Conservation (phyloP, 176 grass and related monocot genomes). For the Elaeis guineensis region DNA sequence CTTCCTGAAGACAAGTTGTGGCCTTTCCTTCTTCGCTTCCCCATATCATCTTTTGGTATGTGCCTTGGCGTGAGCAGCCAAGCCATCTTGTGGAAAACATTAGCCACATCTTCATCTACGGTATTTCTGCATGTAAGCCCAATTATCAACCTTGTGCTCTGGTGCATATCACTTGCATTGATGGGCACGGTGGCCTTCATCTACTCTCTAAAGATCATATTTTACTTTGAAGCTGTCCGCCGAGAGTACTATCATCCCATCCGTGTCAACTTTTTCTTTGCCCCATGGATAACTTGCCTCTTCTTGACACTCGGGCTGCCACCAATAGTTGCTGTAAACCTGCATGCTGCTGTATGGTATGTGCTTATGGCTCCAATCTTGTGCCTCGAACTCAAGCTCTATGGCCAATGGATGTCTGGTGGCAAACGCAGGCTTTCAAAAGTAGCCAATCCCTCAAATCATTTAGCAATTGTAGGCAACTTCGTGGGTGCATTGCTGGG, state of each 20-base stretch:
- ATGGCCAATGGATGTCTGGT: slow-evolving; percentile 95
- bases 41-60: slow-evolving; percentile 75
- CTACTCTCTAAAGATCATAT: slow-evolving; percentile 57
- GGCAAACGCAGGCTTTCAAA: slow-evolving; percentile 64
- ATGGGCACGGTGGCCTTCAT: slow-evolving; percentile 33
- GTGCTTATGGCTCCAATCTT: slow-evolving; percentile 74
- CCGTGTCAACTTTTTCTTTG: slow-evolving; percentile 96
- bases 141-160: slow-evolving; percentile 64
- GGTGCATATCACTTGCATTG: slow-evolving; percentile 56
- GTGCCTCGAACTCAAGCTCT: slow-evolving; percentile 88
- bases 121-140: slow-evolving; percentile 64
- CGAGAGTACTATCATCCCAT: slow-evolving; percentile 93
- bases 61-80: slow-evolving; percentile 86
- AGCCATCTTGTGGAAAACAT: slow-evolving; percentile 78
- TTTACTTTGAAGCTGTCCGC: slow-evolving; percentile 78
- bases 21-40: slow-evolving; percentile 97
- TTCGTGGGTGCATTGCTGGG: slow-evolving; percentile 90
- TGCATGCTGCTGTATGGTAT: slow-evolving; percentile 63
- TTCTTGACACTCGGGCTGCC: slow-evolving; percentile 80
- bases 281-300: slow-evolving; percentile 85
- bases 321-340: slow-evolving; percentile 13
- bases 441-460: slow-evolving; percentile 88
- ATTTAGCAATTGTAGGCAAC: slow-evolving; percentile 80
- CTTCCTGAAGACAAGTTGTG: slow-evolving; percentile 77
- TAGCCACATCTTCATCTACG: slow-evolving; percentile 68